These are phyloP conservation scores for Aspergillus sp. DNA, from an alignment of 2,329 filamentous ascomycete genomes.

Conservation along the genomic window DNA sequence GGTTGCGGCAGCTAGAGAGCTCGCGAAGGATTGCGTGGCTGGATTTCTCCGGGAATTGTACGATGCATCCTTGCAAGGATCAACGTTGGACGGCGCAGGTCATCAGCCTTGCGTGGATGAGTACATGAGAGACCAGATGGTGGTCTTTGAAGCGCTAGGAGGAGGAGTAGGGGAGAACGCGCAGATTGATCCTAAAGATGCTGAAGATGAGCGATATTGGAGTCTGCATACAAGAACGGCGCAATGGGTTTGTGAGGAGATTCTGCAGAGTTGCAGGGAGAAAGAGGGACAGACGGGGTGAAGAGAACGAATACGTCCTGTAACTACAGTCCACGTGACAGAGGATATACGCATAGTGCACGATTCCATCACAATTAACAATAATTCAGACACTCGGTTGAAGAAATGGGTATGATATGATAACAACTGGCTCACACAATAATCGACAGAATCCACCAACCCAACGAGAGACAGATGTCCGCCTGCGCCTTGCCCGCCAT, in stretches of 20 bases:
- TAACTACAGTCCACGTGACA: too few relatives aligned
- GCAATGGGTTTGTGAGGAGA: conserved; percentile 43
- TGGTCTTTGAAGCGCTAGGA: conserved; percentile 59
- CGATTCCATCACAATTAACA: too few relatives aligned
- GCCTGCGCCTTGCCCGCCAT: conserved; percentile 5
- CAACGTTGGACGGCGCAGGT: not conserved
- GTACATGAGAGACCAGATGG: conserved; percentile 58
- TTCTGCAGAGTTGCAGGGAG: conserved; percentile 27
- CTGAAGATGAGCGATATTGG: conserved; percentile 30
- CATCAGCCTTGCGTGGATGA: conserved; percentile 51
- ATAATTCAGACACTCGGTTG: conserved; percentile 4
- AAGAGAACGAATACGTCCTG: too few relatives aligned
- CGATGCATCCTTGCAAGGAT: conserved; percentile 26
- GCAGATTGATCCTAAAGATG: conserved; percentile 23
- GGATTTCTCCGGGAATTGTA: conserved; percentile 48
- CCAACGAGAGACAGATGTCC: conserved; percentile 4
- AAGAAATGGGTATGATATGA: conserved; percentile 10
- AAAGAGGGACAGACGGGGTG: not conserved
- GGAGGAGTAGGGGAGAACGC: conserved; percentile 12
- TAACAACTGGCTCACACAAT: conserved; percentile 9
- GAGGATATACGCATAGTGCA: too few relatives aligned
- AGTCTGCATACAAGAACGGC: conserved; percentile 46
- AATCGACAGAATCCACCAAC: conserved; percentile 6
- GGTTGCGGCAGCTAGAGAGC: conserved; percentile 26
- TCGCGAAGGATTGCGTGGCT: conserved; percentile 46